A percentile compares a stretch with the other conserved stretches of the same genome.
Conservation (phyloP, 2,329 filamentous ascomycete species). For the Ophiocordyceps australis region DNA sequence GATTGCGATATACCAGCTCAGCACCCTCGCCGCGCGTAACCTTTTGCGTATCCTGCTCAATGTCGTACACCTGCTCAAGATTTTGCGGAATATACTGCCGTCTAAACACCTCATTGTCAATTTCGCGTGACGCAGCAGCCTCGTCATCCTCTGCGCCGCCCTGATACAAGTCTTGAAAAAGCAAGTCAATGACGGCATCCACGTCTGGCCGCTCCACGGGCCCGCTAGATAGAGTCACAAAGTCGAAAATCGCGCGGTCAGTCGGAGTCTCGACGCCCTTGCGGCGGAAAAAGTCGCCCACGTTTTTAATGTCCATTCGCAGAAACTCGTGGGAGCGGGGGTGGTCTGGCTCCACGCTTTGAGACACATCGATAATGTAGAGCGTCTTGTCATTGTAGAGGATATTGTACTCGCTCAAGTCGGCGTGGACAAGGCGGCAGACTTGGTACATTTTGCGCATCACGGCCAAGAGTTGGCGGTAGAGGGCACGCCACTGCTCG, state of each 20-base stretch:
- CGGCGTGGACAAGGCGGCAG: conserved; percentile 83
- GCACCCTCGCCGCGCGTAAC: conserved; percentile 55
- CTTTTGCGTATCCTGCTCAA: conserved; percentile 74
- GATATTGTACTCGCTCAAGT: conserved; percentile 96
- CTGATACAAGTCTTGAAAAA: conserved; percentile 43
- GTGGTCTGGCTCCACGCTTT: conserved; percentile 94
- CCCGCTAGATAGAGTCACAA: conserved; percentile 50
- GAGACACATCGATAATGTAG: conserved; percentile 93
- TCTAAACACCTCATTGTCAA: conserved; percentile 83
- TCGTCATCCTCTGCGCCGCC: conserved; percentile 30
- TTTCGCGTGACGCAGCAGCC: conserved; percentile 41
- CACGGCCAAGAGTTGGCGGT: conserved; percentile 66
- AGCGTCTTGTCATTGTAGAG: conserved; percentile 70
- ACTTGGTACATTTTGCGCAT: conserved; percentile 91
- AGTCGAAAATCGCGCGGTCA: conserved; percentile 69
- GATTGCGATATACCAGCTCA: conserved; percentile 68
- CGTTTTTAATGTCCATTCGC: conserved; percentile 97
- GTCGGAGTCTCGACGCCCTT: conserved; percentile 68
- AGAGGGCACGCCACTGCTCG: conserved; percentile 62
- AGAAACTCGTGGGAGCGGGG: conserved; percentile 83
- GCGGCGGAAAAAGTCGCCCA: conserved; percentile 77
- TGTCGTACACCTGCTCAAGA: conserved; percentile 87
- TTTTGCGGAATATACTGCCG: conserved; percentile 95
- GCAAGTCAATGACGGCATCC: conserved; percentile 39
- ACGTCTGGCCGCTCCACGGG: conserved; percentile 43